Evolutionary conservation across 2,329 filamentous ascomycete species (phyloP), one percentile per base, ranked within the genome.

Genomic region (Canariomyces notabilis): DNA sequence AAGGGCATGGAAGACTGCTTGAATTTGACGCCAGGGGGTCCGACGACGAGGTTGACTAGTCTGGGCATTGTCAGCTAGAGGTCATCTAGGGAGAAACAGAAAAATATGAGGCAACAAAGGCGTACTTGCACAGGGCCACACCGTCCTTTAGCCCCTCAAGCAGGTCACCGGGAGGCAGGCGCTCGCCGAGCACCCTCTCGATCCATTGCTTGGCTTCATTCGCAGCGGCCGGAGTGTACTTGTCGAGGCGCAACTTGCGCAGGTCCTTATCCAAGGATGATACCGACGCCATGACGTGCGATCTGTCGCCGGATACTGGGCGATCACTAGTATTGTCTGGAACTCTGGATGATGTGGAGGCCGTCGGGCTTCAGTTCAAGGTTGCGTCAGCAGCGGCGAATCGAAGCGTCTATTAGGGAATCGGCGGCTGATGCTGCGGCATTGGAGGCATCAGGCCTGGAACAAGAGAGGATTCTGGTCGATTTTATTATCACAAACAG

Each of bases 1-100:
- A 98, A 98, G 0, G 93, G 93, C 91, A 97, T 97, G 33, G 82
- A 71, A 1, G 90, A 95, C 62, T 85, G 76, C 70, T 97, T 97
- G 77, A 86, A 97, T 65, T 85, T 89, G 68, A 95, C 79, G 23
- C 85, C 85, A 0, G 87, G 87, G 14, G 83, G 79, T 20, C 87
- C 86, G 31, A 85, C 67, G 23, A 80, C 86, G 46, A 91, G 75
- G 62, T 95, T 97, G 60, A 88, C 79, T 42, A 97, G 82, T 61
- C 89, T 93, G 55, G 26, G 14, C 2, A 39, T 20, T 4, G 33
- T 38, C 18, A 35, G 16, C 35, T 29, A 44, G 43, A 46, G 52
- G 31, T 33, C 9, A 19, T n/a, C 11, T 16, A 6, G 11, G 19
- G 9, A 20, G 37, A 14, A 5, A 8, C 2, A 43, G 15, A 44